Evolutionary conservation across 371 early-diverging fungal species (phyloP).

Genomic region (Haplosporangium sp.): DNA sequence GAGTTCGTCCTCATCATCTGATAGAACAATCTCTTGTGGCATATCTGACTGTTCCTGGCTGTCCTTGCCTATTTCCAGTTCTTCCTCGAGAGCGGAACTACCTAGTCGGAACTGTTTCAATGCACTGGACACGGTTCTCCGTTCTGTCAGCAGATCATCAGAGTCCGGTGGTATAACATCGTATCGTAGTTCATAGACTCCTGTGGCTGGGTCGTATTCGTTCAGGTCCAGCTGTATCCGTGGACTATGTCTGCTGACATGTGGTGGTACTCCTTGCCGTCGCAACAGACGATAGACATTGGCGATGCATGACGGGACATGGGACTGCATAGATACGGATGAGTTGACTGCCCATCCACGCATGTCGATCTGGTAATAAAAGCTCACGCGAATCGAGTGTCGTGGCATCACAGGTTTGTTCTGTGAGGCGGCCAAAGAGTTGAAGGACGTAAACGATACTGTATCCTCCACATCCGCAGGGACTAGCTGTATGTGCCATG

Average conservation of each 20-base stretch:
- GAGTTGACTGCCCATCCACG: constrained; percentile 56
- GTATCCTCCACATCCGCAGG: constrained; percentile 54
- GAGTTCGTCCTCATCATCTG: constrained; percentile 39
- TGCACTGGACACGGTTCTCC: constrained; percentile 37
- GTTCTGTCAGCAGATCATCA: constrained; percentile 23
- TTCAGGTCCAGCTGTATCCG: constrained; percentile 53
- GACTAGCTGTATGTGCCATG: constrained; percentile 53
- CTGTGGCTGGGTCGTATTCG: constrained; percentile 53
- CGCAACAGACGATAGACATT: constrained; percentile 42
- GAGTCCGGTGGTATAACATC: constrained; percentile 50
- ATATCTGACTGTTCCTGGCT: constrained; percentile 16
- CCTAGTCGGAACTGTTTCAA: constrained; percentile 43
- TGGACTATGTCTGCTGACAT: constrained; percentile 50
- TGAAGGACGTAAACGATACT: constrained; percentile 51
- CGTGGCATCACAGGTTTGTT: constrained; percentile 53
- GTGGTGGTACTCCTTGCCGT: constrained; percentile 54
- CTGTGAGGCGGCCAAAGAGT: constrained; percentile 43
- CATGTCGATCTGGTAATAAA: constrained; percentile 56
- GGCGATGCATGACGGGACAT: constrained; percentile 55
- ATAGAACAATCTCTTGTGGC: constrained; percentile 43
- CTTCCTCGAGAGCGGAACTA: constrained; percentile 16
- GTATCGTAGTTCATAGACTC: constrained; percentile 54
- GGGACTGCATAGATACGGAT: constrained; percentile 53
- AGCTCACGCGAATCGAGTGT: constrained; percentile 55
- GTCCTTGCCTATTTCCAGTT: constrained; percentile 13